Base-by-base conservation (phyloP, 75 land plant genomes). In the Azolla pinnata region DNA sequence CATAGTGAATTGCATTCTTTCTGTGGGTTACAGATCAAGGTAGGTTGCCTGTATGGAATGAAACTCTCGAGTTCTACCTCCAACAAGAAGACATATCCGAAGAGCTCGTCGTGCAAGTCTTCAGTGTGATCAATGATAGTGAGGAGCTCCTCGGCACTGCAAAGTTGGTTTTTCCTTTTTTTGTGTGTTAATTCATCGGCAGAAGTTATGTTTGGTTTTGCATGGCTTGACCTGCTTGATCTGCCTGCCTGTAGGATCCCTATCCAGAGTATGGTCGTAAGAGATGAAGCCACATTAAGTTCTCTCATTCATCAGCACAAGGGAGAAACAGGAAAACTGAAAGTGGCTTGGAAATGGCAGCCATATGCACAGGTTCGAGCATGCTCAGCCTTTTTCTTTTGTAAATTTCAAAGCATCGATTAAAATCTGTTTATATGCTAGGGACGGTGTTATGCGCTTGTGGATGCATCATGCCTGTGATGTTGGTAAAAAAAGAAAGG, bases 1-100 rank as follows among this genome's bases (percentile, higher is more conserved):
- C 14, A 8, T 38, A 7, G 7, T 38, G 42, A 38, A 7, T 38
- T 38, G 42, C 42, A 7, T 8, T 38, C 42, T 46, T 18, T 46
- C 21, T 46, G 4, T 46, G 10, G 21, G n/a, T 3, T 4, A 46
- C 17, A 46, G 49, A 46, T 17, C 49, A 46, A 4, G 49, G 49
- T 18, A 46, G 49, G 49, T 23, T 46, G 2, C 49, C 49, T 2
- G 49, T 46, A 46, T 46, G 49, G 49, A 46, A 46, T 46, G 49
- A 46, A 46, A 46, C 49, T 18, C 21, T 46, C 49, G 21, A 3
- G 2, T 46, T 46, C 21, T 3, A 46, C 21, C 2, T 46, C 21
- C 49, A 46, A 17, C 10, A 46, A 23, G 4, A 4, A 17, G 49
- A 46, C 17, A 4, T 46, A 14, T 46, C 12, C 14, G 17, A 23